Conservation (phyloP, 2,329 filamentous ascomycete genomes). For the Aureobasidium melanogenum region DNA sequence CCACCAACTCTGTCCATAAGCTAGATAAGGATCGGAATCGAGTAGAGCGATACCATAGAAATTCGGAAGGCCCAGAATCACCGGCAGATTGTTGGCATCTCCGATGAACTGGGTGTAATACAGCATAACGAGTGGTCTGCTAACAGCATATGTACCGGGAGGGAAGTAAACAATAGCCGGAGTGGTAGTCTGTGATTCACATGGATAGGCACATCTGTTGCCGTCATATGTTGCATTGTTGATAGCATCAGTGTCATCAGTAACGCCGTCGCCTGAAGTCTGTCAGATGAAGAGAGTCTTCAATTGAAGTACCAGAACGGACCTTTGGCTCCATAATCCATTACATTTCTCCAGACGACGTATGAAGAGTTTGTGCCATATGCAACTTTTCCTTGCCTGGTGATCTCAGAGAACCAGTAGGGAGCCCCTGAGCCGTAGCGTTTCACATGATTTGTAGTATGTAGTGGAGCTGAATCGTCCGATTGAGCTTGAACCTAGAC, state of each 20-base stretch:
- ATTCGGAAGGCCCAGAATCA: slow-evolving; percentile 20
- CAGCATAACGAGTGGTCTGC: slow-evolving; percentile 18
- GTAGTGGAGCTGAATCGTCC: not conserved
- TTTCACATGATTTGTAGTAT: slow-evolving; percentile 20
- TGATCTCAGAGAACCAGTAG: slow-evolving; percentile 35
- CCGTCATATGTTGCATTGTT: slow-evolving; percentile 25
- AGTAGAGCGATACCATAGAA: slow-evolving; percentile 27
- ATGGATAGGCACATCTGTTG: slow-evolving; percentile 21
- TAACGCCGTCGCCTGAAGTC: slow-evolving; percentile 20
- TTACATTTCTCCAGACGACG: slow-evolving; percentile 35
- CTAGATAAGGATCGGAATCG: slow-evolving; percentile 26
- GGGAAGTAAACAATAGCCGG: slow-evolving; percentile 52
- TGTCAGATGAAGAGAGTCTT: not conserved
- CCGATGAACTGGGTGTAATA: slow-evolving; percentile 22
- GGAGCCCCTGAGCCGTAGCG: slow-evolving; percentile 22
- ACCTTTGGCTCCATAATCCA: slow-evolving; percentile 35
- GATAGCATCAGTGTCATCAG: slow-evolving; percentile 26
- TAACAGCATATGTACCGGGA: slow-evolving; percentile 47
- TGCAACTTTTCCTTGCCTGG: slow-evolving; percentile 31
- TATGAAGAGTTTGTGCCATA: slow-evolving; percentile 31
- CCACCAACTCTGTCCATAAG: slow-evolving; percentile 25
- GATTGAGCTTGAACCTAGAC: not conserved
- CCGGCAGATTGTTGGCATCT: slow-evolving; percentile 16
- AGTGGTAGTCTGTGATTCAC: slow-evolving; percentile 24
- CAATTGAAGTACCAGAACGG: not conserved